Evolutionary conservation across 306 rosid species (phyloP).

Genomic region (Arachis stenosperma): DNA sequence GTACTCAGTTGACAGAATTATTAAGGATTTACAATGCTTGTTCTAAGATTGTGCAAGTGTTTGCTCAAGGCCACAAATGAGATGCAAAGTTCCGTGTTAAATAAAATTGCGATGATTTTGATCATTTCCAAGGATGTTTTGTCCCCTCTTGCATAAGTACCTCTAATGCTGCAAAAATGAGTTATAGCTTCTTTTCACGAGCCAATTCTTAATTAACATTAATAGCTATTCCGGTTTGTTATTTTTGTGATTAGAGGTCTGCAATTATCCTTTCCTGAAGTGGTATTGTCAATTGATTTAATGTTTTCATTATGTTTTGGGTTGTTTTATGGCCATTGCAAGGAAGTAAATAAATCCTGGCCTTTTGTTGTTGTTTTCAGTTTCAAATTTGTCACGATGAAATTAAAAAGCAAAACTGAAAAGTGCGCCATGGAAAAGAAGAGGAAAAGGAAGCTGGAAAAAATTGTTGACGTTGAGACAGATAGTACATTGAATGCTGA

Average conservation of each 20-base stretch:
- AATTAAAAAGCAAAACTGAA: conserved; percentile 30
- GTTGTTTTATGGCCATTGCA: neutral
- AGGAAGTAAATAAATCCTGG: neutral
- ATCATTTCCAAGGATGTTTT: neutral
- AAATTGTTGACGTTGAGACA: conserved; percentile 31
- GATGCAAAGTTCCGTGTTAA: neutral
- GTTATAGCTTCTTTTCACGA: neutral
- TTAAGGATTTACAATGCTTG: too few relatives aligned
- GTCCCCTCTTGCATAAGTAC: neutral
- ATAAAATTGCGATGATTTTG: neutral
- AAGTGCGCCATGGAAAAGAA: conserved; percentile 39
- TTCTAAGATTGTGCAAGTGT: neutral
- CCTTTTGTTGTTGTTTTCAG: conserved; percentile 2
- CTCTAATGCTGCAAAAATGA: neutral
- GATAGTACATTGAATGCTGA: conserved; percentile 30
- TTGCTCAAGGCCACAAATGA: neutral
- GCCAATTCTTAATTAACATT: neutral
- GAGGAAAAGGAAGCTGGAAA: conserved; percentile 46
- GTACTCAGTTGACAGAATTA: too few relatives aligned
- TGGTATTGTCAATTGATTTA: neutral
- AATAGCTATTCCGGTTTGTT: neutral
- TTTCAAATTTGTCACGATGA: conserved; percentile 1
- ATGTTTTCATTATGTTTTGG: neutral
- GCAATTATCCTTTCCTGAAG: neutral
- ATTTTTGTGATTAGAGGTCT: neutral